These are phyloP conservation scores for Ophiostoma perfectum DNA, from an alignment of 2,329 filamentous ascomycete species.

Conservation along the genomic window DNA sequence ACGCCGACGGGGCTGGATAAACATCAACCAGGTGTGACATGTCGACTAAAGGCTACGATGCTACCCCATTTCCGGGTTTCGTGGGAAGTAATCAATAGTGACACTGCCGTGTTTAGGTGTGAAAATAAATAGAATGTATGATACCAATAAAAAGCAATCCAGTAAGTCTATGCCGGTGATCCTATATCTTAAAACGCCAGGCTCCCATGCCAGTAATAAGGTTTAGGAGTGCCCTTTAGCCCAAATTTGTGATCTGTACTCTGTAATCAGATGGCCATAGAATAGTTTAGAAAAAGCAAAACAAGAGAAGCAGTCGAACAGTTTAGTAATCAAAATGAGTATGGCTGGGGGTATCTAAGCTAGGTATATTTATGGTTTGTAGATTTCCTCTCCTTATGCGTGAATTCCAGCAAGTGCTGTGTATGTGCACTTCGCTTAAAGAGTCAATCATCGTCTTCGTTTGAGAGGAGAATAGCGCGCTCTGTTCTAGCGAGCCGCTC, in stretches of 20 bases:
- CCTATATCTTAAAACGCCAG: slow-evolving; percentile 7
- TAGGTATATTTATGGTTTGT: neutral
- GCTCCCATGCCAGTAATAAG: neutral
- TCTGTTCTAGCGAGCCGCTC: slow-evolving; percentile 14
- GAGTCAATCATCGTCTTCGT: slow-evolving; percentile 7
- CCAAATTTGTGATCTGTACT: neutral
- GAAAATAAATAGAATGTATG: neutral
- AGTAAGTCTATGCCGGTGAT: slow-evolving; percentile 5
- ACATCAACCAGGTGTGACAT: too few species aligned
- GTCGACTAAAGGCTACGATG: neutral
- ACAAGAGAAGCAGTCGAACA: neutral
- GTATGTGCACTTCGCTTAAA: neutral
- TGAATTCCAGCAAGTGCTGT: neutral
- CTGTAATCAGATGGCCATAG: neutral
- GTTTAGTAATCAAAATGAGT: neutral
- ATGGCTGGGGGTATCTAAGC: slow-evolving; percentile 2
- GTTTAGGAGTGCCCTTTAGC: neutral
- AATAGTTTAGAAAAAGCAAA: neutral
- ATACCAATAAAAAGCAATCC: neutral
- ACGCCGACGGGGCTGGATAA: too few species aligned
- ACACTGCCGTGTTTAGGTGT: neutral
- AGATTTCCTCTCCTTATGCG: neutral
- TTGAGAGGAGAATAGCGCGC: slow-evolving; percentile 15
- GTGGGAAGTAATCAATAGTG: too few species aligned
- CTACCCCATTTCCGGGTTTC: neutral